phyloP scores from a whole-genome alignment of 148 eudicot species.

The Rhododendron henanense region DNA sequence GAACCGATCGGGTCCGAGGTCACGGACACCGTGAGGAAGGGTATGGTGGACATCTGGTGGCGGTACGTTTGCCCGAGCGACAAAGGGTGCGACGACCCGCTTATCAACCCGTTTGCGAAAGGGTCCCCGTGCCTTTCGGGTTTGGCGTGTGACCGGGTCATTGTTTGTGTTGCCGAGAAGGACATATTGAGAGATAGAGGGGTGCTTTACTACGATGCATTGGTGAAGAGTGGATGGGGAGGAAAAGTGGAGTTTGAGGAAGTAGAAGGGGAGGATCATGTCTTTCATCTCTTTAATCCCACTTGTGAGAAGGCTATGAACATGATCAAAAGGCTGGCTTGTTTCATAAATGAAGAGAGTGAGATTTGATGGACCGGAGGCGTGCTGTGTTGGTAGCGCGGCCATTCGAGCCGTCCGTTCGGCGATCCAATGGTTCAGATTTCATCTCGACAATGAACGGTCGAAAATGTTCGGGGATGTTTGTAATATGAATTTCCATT shows the following conservation, averaged over 20 bases:
- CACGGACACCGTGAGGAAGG: constrained; percentile 23
- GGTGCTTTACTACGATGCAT: constrained; percentile 20
- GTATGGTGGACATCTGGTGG: constrained; percentile 45
- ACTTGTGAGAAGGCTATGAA: constrained; percentile 24
- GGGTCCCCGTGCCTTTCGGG: constrained; percentile 14
- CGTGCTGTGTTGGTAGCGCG: too few species aligned
- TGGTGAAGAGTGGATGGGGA: constrained; percentile 24
- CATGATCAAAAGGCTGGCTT: constrained; percentile 19
- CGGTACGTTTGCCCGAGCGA: constrained; percentile 30
- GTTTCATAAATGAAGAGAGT: constrained; percentile 22
- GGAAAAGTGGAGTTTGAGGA: constrained; percentile 25
- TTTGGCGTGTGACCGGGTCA: constrained; percentile 18
- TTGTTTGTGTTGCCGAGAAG: constrained; percentile 33
- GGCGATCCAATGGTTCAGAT: too few species aligned
- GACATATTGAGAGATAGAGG: constrained; percentile 37
- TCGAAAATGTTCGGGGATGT: neutral
- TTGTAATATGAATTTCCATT: neutral
- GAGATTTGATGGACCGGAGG: neutral
- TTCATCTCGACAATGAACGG: too few species aligned
- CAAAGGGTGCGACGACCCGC: constrained; percentile 33
- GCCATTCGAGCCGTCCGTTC: too few species aligned
- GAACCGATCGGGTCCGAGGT: constrained; percentile 32
- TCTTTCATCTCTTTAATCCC: constrained; percentile 36
- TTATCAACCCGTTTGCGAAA: constrained; percentile 34
- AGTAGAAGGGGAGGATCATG: constrained; percentile 36